Base-by-base conservation (phyloP, 164 flowering plant species). In the Vitis rotundifolia region DNA sequence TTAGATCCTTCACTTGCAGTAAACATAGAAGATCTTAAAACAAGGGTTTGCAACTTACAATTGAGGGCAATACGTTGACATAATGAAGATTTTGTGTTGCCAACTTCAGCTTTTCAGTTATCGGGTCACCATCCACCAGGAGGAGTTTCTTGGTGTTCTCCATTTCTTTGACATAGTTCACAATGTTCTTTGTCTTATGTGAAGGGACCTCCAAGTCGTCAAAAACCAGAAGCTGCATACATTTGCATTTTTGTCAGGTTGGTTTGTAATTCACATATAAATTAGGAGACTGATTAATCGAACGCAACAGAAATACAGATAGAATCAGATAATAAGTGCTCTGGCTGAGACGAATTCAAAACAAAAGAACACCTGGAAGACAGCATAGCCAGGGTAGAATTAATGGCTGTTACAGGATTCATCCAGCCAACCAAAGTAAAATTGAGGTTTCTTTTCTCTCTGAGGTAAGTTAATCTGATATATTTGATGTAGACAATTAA, bases 111-210 rank as follows among this genome's bases (percentile, higher is more conserved):
- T 92, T 95, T 66, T 90, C 93, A 66, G 77, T 67, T 49, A 95
- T 81, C 44, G 85, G 86, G 59, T 89, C 98, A 48, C 98, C 99
- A 74, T 95, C 91, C 56, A 92, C 97, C 66, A 94, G 65, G 81
- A 94, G 81, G 50, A 94, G 7, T 78, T 89, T 94, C 83, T 89
- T 92, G 64, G 81, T 70, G 59, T 79, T 74, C 78, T 90, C 97
- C 94, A 95, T 80, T 76, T 88, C 83, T 5, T 82, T 69, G 68
- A 78, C 85, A 68, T 79, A 91, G 71, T 87, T 87, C 63, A 88
- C 97, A 61, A 95, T 87, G 79, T 89, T 83, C 84, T 93, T 95
- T n/a, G 98, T 95, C 83, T 95, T 95, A 81, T 95, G 99, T 11
- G 91, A 77, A 2, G 93, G 90, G 61, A 91, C 67, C 69, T 85